A percentile compares a stretch with the other conserved stretches of the same genome.
phyloP scores from a whole-genome alignment of 306 rosid genomes.

The Inga oerstediana region DNA sequence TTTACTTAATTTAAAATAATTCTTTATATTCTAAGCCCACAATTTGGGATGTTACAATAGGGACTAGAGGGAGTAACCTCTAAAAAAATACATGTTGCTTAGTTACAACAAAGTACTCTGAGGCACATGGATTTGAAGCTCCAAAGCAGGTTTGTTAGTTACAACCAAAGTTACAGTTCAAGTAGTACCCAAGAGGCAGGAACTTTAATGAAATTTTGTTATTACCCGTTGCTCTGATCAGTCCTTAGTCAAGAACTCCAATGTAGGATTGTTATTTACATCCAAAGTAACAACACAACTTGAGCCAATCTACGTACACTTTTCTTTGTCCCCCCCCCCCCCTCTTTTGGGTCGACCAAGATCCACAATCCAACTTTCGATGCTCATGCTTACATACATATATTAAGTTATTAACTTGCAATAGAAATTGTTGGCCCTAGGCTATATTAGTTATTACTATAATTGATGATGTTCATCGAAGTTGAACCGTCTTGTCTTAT shows the following conservation, averaged over 20 bases:
- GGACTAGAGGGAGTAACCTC: no score
- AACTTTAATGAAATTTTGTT: no score
- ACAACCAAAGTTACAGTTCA: neutral
- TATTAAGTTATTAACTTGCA: neutral
- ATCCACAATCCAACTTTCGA: neutral
- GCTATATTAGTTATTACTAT: neutral
- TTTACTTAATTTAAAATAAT: no score
- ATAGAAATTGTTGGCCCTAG: neutral
- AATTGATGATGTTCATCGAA: neutral
- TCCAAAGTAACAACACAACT: neutral
- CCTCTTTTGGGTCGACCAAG: neutral
- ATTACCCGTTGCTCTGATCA: neutral
- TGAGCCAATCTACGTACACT: no score
- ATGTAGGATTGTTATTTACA: neutral
- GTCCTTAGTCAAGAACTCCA: neutral
- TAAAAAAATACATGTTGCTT: no score
- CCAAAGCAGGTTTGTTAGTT: neutral
- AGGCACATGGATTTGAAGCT: no score
- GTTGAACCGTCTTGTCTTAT: neutral
- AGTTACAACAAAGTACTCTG: no score
- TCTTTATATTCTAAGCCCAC: no score
- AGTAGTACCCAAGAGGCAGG: neutral
- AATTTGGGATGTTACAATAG: no score
- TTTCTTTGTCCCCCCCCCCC: no score
- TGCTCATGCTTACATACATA: no score